Conservation (phyloP, 768 basidiomycete species). For the Gelatoporia subvermispora region DNA sequence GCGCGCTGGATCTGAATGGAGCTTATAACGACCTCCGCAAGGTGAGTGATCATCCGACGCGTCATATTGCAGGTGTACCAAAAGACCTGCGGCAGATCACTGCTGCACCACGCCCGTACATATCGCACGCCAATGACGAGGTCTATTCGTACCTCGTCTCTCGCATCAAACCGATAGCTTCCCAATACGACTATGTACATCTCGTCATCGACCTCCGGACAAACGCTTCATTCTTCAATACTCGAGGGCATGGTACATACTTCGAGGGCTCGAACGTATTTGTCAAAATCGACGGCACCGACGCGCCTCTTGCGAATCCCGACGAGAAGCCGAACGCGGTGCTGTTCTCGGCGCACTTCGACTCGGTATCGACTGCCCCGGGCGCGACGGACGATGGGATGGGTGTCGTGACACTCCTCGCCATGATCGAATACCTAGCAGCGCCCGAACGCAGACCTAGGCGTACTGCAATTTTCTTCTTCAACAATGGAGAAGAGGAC, state of each 20-base stretch:
- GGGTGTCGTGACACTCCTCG: constrained; percentile 61
- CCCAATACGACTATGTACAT: constrained; percentile 40
- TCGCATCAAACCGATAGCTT: constrained; percentile 45
- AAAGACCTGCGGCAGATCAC: too few species aligned
- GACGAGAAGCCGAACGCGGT: constrained; percentile 36
- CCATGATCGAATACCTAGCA: constrained; percentile 47
- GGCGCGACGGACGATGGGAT: constrained; percentile 81
- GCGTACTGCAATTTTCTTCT: constrained; percentile 72
- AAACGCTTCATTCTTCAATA: constrained; percentile 38
- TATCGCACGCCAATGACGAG: constrained; percentile 70
- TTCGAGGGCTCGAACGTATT: constrained; percentile 68
- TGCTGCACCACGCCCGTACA: constrained; percentile 68
- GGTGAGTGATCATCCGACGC: constrained; percentile 27
- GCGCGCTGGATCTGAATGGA: constrained; percentile 41
- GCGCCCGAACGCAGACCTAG: constrained; percentile 37
- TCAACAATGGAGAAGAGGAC: constrained; percentile 86
- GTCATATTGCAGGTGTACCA: background rate
- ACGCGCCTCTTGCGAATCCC: constrained; percentile 21
- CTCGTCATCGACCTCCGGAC: constrained; percentile 47
- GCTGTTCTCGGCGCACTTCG: constrained; percentile 78
- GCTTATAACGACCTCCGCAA: constrained; percentile 57
- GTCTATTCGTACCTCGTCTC: constrained; percentile 57
- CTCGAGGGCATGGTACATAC: constrained; percentile 31
- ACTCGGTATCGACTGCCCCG: constrained; percentile 70
- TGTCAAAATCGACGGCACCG: constrained; percentile 55